Evolutionary conservation across 352 stramenopile genomes (phyloP).

Genomic region (Saprolegnia diclina): DNA sequence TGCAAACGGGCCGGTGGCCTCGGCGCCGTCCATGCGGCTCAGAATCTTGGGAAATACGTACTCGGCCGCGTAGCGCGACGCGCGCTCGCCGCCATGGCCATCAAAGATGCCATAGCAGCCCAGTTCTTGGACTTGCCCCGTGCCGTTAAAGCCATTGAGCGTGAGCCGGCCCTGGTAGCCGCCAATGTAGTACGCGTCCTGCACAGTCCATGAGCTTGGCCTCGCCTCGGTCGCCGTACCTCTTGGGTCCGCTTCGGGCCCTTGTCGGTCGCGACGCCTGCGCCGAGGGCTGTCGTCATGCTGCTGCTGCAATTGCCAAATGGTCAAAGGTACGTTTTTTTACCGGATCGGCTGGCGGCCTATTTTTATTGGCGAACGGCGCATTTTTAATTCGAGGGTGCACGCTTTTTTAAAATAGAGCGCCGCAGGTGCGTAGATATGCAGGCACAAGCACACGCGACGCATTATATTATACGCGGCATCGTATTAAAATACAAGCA

Average conservation of each 20-base stretch:
- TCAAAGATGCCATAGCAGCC: slow-evolving; percentile 83
- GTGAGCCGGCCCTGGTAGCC: slow-evolving; percentile 56
- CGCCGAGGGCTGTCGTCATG: not conserved
- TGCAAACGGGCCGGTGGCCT: not conserved
- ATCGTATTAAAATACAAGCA: no score
- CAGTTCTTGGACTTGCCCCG: slow-evolving; percentile 31
- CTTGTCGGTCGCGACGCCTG: slow-evolving; percentile 25
- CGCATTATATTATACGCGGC: no score
- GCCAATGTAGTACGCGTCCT: slow-evolving; percentile 82
- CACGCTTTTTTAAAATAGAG: not conserved
- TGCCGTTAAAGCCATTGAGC: slow-evolving; percentile 64
- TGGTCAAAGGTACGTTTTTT: not conserved
- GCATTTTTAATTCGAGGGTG: not conserved
- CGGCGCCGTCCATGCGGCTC: slow-evolving; percentile 34
- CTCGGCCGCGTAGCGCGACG: slow-evolving; percentile 71
- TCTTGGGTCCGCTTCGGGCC: slow-evolving; percentile 24
- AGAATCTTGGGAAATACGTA: slow-evolving; percentile 63
- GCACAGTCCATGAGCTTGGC: not conserved
- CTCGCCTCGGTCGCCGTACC: not conserved
- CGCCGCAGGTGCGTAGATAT: not conserved
- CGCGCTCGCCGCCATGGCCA: slow-evolving; percentile 70
- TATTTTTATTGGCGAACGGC: not conserved
- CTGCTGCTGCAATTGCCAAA: slow-evolving; percentile 3
- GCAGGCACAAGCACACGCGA: no score
- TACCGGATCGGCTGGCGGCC: not conserved